Evolutionary conservation across 257 asterid genomes (phyloP), one percentile per base, ranked within the genome.

Genomic region (Linaria vulgaris): DNA sequence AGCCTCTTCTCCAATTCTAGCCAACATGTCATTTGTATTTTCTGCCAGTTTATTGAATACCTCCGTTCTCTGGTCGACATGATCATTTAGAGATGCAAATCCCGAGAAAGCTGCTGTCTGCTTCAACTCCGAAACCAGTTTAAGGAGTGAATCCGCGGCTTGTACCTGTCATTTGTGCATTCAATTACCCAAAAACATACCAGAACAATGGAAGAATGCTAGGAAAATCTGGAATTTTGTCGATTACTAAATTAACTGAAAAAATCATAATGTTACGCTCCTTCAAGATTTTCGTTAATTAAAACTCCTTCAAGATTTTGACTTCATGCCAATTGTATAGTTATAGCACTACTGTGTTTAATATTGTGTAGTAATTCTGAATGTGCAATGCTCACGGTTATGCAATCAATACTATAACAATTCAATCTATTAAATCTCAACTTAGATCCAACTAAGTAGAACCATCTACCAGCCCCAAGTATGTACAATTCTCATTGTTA

Each of bases 101-200:
- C 97, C 95, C 1, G 64, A 39, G 51, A 39, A 39, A 19, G 90
- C 69, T 23, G 99, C 94, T 0, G 97, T 85, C 77, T 90, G 95
- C 69, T 90, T 94, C 81, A 94, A 72, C 68, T 94, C 97, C 0
- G 96, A 90, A 15, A 94, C 96, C 86, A 90, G 72, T 82, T 94
- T 90, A 25, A 94, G 97, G 82, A 94, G 75, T 13, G 95, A 85
- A 39, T 85, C 96, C 11, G 94, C 88, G 12, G 97, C 90, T 34
- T 85, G 95, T 27, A 90, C 96, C 97, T 90, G 84, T 78, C 70
- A 34, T 62, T 31, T 21, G 49, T 34, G 63, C 62, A 51, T 62
- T 39, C 58, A 64, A 45, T 25, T 56, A 21, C 31, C 45, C 56
- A 74, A 43, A 19, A 17, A 7, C 21, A 21, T 6, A 6, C 12